phyloP scores from a whole-genome alignment of 495 filamentous ascomycete genomes.

The Pyrenula massariospora region DNA sequence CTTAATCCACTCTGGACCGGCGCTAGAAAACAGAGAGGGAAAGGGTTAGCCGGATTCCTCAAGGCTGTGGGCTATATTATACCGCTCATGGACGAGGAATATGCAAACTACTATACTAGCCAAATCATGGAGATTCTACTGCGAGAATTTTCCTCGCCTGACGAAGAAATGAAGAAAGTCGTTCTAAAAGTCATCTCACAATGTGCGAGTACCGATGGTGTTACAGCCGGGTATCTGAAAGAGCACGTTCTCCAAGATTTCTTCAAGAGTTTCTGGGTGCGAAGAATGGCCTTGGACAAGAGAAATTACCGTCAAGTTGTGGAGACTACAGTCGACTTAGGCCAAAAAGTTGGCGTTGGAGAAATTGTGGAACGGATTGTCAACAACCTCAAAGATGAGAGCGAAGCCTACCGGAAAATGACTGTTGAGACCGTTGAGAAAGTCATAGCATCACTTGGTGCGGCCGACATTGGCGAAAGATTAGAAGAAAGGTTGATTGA shows the following conservation, averaged over 20 bases:
- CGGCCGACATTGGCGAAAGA: conserved; percentile 84
- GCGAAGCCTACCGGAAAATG: conserved; percentile 98
- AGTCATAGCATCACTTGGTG: conserved; percentile 81
- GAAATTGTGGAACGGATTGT: conserved; percentile 92
- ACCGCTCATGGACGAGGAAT: conserved; percentile 98
- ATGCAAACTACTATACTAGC: conserved; percentile 96
- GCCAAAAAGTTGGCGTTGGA: conserved; percentile 90
- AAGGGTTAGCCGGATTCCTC: conserved; percentile 88
- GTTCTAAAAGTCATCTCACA: conserved; percentile 97
- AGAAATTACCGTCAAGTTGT: conserved; percentile 96
- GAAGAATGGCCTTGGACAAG: conserved; percentile 92
- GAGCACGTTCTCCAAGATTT: conserved; percentile 91
- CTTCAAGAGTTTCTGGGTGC: conserved; percentile 98
- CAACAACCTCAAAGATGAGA: conserved; percentile 94
- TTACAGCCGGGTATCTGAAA: conserved; percentile 88
- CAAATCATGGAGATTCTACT: conserved; percentile 99
- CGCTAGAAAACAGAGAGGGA: conserved; percentile 88
- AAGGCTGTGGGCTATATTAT: conserved; percentile 99
- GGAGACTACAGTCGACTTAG: conserved; percentile 93
- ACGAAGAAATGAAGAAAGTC: conserved; percentile 99
- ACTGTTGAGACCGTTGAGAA: conserved; percentile 96
- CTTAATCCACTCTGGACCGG: conserved; percentile 96
- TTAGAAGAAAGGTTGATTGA: conserved; percentile 90
- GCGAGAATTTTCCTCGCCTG: conserved; percentile 88
- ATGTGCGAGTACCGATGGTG: conserved; percentile 86